phyloP scores from a whole-genome alignment of 352 stramenopile genomes.

The Pythium periplocum region DNA sequence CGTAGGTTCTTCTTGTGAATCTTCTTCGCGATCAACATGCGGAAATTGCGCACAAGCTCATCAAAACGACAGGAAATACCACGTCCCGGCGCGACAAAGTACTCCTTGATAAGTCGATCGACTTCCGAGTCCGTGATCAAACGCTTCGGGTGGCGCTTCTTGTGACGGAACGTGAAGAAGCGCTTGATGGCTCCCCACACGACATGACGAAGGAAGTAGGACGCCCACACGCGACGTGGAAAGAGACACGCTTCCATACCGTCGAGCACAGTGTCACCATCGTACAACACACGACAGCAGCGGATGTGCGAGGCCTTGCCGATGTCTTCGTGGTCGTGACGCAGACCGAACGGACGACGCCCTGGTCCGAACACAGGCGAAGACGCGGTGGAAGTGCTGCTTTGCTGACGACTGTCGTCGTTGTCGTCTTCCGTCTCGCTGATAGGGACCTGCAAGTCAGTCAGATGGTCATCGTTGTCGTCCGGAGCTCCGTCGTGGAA shows the following conservation, averaged over 20 bases:
- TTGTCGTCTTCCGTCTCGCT: conserved; percentile 24
- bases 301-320: conserved; percentile 55
- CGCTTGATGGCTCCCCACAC: conserved; percentile 40
- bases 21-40: conserved; percentile 80
- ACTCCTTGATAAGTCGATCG: conserved; percentile 54
- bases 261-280: conserved; percentile 63
- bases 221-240: conserved; percentile 41
- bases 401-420: conserved; percentile 35
- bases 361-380: conserved; percentile 16
- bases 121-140: conserved; percentile 66
- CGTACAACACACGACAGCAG: conserved; percentile 66
- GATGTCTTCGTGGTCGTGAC: conserved; percentile 40
- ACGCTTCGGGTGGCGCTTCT: conserved; percentile 27
- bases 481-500: conserved; percentile 5
- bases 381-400: conserved; percentile 32
- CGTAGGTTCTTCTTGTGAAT: conserved; percentile 48
- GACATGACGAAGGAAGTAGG: conserved; percentile 54
- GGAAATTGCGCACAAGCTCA: conserved; percentile 74
- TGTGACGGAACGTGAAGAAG: conserved; percentile 36
- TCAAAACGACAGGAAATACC: conserved; percentile 79
- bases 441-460: conserved; percentile 29
- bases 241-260: conserved; percentile 61
- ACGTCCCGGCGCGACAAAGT: conserved; percentile 49
- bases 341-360: conserved; percentile 37
- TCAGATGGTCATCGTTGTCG: conserved; percentile 11